Evolutionary conservation across 2,329 filamentous ascomycete species (phyloP), one percentile per base, ranked within the genome.

Genomic region (Ampelomyces quisqualis): DNA sequence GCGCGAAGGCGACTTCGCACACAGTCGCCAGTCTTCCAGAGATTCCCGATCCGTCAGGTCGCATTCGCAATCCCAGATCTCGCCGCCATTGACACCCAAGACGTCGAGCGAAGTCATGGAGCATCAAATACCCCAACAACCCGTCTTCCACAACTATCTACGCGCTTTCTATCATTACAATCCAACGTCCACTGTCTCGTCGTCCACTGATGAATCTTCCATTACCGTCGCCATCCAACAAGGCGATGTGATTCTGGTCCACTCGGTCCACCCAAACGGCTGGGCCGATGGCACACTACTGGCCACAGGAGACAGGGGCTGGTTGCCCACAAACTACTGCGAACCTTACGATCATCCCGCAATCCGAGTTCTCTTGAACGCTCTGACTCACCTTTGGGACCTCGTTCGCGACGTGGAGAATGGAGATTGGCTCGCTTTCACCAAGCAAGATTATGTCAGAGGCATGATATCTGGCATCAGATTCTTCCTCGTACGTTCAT

Each of bases 281-380:
- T 98, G 93, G 93, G 93, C 93, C 21, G 93, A 98, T 67, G 93
- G 93, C 36, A 98, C 93, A 1, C 75, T 96, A 27, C 73, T 98
- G 47, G 79, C 85, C 17, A 88, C 90, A 2, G 91, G 91, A 18
- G 86, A 86, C 35, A 80, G 93, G 55, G 93, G 93, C 49, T 98
- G 93, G 93, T 75, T 98, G 45, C 93, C 93, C 2, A 98, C 93
- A 7, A 98, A 98, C 69, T 98, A 97, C 68, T 98, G 93, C 73
- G 90, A 96, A 65, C 80, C 88, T 7, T 98, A 96, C 66, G 88
- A 96, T 53, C 89, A 91, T 31, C 81, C 89, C 15, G 84, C 90
- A 50, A 90, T 97, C 77, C 81, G 84, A 39, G 90, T 82, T 49
- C 76, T 98, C 15, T 75, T 98, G 23, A 90, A 88, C 57, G 89